Conservation (phyloP, 2,329 filamentous ascomycete species). For the Fusarium dlaminii region DNA sequence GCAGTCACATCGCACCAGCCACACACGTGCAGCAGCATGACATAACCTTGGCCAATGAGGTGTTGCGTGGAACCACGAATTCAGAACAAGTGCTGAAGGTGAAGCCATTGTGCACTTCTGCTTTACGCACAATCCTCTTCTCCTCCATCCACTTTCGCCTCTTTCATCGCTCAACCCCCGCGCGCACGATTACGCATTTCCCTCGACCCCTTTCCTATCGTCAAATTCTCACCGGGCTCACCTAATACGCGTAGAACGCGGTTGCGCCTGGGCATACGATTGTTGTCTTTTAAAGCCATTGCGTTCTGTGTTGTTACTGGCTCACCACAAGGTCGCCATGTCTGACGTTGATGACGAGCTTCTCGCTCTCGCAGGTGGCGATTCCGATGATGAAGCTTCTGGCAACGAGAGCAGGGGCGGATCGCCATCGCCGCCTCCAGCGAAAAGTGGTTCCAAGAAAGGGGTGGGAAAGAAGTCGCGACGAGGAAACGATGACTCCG, state of each 20-base stretch:
- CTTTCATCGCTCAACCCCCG: slow-evolving; percentile 10
- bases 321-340: slow-evolving; percentile 62
- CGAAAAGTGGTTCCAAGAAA: slow-evolving; percentile 46
- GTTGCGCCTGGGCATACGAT: background rate
- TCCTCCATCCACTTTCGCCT: slow-evolving; percentile 22
- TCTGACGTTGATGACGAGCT: slow-evolving; percentile 93
- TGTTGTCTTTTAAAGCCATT: slow-evolving; percentile 16
- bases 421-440: slow-evolving; percentile 61
- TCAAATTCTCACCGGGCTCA: background rate
- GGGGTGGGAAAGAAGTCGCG: slow-evolving; percentile 57
- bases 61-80: slow-evolving; percentile 32
- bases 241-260: slow-evolving; percentile 29
- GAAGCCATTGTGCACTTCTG: slow-evolving; percentile 27
- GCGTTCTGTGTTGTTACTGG: slow-evolving; percentile 5
- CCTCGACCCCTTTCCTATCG: background rate
- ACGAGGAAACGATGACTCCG: slow-evolving; percentile 55
- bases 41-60: slow-evolving; percentile 40
- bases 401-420: slow-evolving; percentile 64
- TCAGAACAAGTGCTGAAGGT: slow-evolving; percentile 35
- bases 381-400: slow-evolving; percentile 67
- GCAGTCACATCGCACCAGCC: slow-evolving; percentile 10
- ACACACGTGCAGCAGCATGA: slow-evolving; percentile 41
- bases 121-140: slow-evolving; percentile 19
- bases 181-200: slow-evolving; percentile 10
- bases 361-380: slow-evolving; percentile 88